Evolutionary conservation across 2,329 filamentous ascomycete genomes (phyloP), one percentile per base, ranked within the genome.

Genomic region (Colletotrichum agaves): DNA sequence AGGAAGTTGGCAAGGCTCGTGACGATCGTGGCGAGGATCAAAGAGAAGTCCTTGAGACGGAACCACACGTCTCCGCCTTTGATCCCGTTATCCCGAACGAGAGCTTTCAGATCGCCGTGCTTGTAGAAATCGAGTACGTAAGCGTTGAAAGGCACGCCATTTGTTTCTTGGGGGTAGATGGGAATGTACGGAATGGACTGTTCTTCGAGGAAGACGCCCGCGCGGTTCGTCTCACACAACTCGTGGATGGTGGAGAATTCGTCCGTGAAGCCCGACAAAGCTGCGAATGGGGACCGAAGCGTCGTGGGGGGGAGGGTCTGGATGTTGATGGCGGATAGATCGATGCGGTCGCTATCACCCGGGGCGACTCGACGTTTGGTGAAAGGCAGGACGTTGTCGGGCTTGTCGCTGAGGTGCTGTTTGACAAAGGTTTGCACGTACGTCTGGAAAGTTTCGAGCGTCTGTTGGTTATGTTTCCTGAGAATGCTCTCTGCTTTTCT

Each of bases 61-160:
- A 91, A 94, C 92, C 91, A 94, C 8, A 93, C 83, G 52, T 93
- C 90, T 4, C 87, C 86, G 1, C 81, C 79, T 49, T 86, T 87
- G 73, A 95, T 89, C 3, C 85, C 83, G 74, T 95, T 94, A 33
- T 88, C 90, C 0, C 77, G 79, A 12, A 87, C 85, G 2, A 94
- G 79, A 0, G 88, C 85, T 1, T 82, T 75, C 21, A 89, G 75
- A 73, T 90, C 87, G 3, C 91, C 91, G 72, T 94, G 89, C 76
- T 88, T 91, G 83, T 88, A 94, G 78, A 94, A 95, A 76, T 94
- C 91, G 67, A 90, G 88, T 0, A 94, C 78, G 73, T 92, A 92
- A 0, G 89, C 88, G 71, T 93, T 93, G 67, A 89, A 82, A 0
- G 85, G 85, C 12, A 77, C 75, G 8, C 67, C 77, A 69, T 63